phyloP scores from a whole-genome alignment of 2,329 filamentous ascomycete species.

The Ophiostoma novo-ulmi region DNA sequence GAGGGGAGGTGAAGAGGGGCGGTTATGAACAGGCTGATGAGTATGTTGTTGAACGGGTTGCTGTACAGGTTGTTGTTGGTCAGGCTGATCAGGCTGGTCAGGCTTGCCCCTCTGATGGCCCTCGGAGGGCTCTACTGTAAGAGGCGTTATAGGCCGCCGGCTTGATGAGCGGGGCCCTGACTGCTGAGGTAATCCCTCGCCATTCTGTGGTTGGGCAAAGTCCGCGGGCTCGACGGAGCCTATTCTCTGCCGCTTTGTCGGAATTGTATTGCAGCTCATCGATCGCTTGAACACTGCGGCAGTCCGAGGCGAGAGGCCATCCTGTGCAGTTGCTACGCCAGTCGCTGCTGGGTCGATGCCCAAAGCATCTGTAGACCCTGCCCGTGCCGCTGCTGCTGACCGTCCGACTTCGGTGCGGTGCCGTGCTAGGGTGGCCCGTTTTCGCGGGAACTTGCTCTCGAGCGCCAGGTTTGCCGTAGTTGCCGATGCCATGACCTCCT shows the following conservation, averaged over 20 bases:
- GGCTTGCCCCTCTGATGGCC: not conserved
- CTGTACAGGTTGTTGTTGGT: not conserved
- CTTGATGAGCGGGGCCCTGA: not conserved
- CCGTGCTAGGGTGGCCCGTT: conserved; percentile 36
- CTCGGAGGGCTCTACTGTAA: not conserved
- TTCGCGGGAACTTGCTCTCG: conserved; percentile 24
- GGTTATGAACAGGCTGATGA: not conserved
- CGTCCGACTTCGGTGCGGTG: conserved; percentile 19
- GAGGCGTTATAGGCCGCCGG: not conserved
- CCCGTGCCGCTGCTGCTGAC: conserved; percentile 1
- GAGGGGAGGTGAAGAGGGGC: not conserved
- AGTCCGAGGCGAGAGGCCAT: conserved; percentile 32
- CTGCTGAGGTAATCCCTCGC: not conserved
- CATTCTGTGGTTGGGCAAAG: not conserved
- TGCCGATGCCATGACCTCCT: conserved; percentile 58
- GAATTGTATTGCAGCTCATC: conserved; percentile 65
- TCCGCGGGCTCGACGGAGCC: not conserved
- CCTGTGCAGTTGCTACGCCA: conserved; percentile 23
- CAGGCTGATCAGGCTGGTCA: not conserved
- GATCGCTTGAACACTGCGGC: conserved; percentile 49
- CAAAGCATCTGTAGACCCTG: not conserved
- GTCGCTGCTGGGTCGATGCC: not conserved
- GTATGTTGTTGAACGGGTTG: not conserved
- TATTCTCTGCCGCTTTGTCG: conserved; percentile 41
- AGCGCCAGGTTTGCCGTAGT: conserved; percentile 41